Conservation (phyloP, 1,284 basidiomycete genomes). For the Trametes versicolor region DNA sequence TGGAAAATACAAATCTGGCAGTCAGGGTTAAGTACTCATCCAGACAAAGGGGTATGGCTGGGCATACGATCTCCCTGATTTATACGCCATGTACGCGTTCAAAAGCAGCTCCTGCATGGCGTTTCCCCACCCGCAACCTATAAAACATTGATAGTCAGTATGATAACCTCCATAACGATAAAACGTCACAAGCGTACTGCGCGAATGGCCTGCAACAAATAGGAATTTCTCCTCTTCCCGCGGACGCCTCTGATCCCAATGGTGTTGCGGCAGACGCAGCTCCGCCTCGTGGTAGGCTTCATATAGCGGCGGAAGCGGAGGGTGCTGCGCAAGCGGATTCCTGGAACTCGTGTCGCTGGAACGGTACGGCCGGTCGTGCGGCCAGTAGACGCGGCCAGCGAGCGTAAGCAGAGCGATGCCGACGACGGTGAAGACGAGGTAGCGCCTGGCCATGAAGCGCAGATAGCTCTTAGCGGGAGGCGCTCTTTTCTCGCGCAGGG, state of each 20-base stretch:
- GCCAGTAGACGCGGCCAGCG: background rate
- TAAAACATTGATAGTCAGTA: background rate
- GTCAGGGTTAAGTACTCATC: background rate
- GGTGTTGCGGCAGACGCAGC: constrained; percentile 24
- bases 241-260: constrained; percentile 11
- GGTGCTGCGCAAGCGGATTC: no score
- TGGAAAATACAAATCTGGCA: constrained; percentile 64
- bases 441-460: constrained; percentile 15
- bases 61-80: constrained; percentile 55
- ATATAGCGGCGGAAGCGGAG: constrained; percentile 24
- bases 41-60: background rate
- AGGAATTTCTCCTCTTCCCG: constrained; percentile 22
- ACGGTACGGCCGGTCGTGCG: no score
- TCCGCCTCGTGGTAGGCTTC: constrained; percentile 18
- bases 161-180: background rate
- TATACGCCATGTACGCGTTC: constrained; percentile 57
- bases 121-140: constrained; percentile 59
- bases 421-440: constrained; percentile 14
- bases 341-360: no score
- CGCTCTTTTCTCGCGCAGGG: constrained; percentile 9
- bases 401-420: constrained; percentile 1
- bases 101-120: constrained; percentile 61
- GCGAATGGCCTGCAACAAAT: constrained; percentile 23
- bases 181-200: constrained; percentile 5
- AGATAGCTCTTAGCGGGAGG: background rate